Evolutionary conservation across 2,329 filamentous ascomycete species (phyloP), one percentile per base, ranked within the genome.

Genomic region (Xylariales sp.): DNA sequence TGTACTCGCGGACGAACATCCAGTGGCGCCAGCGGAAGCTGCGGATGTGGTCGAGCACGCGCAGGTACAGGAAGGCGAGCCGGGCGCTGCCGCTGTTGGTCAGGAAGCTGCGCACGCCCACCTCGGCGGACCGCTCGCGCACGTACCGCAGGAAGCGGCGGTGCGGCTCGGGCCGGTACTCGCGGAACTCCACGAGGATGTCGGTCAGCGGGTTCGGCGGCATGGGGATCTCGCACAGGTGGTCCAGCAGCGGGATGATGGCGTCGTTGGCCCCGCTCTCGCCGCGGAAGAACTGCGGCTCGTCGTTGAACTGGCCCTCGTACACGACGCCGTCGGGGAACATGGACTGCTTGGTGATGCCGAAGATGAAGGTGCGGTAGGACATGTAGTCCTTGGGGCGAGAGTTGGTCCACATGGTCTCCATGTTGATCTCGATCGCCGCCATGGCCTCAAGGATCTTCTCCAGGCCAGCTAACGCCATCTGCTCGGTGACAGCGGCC

Each of bases 361-460:
- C 91, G 56, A 95, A 95, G 67, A 96, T 96, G 70, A 96, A 96
- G 10, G 91, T 95, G 28, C 90, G 85, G 77, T 95, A 96, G 50
- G 78, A 84, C 42, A 85, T 88, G 66, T 96, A 96, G 49, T 88
- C 79, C 14, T 76, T 74, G 3, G 90, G 90, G 51, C 86, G 85
- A 40, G 86, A 93, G 61, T 89, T 87, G 43, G 74, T 75, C 91
- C 90, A 96, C 91, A 97, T 97, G 17, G 69, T 76, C 58, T 93
- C 88, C 88, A 94, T 94, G 45, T 83, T 81, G 21, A 64, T 67
- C 60, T 93, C 90, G 51, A 94, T 85, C 49, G 78, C 79, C 40
- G 67, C 69, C 65, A 88, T 74, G 0, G 82, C 75, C 1, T 61
- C 56, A 5, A 90, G 71, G 27, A 89, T 74, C 33, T 72, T 67